Evolutionary conservation across 1,284 basidiomycete species (phyloP).

Genomic region (Omphalotus olearius): DNA sequence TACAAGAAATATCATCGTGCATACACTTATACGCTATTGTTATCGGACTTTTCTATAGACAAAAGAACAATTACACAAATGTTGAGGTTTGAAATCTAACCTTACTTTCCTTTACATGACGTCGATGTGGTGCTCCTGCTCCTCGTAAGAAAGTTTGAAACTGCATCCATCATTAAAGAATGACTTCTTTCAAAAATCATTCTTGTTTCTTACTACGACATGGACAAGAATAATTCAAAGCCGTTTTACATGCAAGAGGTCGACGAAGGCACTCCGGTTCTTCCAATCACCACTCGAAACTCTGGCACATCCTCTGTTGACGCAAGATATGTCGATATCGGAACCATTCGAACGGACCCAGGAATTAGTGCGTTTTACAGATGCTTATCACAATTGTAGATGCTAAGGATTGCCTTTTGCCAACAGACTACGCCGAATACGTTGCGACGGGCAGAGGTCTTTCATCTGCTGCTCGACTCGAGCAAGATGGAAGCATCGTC

Average conservation of each 20-base stretch:
- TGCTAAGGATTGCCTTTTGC: background rate
- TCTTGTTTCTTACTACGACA: no score
- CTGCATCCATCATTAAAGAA: no score
- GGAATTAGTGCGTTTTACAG: slow-evolving; percentile 20
- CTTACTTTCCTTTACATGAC: no score
- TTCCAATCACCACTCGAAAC: slow-evolving; percentile 17
- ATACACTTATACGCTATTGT: no score
- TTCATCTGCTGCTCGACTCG: slow-evolving; percentile 29
- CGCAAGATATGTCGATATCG: slow-evolving; percentile 21
- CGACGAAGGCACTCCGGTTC: slow-evolving; percentile 19
- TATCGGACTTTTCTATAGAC: no score
- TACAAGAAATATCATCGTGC: no score
- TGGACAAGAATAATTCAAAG: background rate
- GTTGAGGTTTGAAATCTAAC: no score
- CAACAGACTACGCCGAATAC: slow-evolving; percentile 25
- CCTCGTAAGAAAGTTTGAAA: no score
- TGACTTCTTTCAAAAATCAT: no score
- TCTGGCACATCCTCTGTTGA: slow-evolving; percentile 11
- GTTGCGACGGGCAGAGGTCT: slow-evolving; percentile 32
- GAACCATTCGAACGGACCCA: slow-evolving; percentile 25
- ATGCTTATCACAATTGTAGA: background rate
- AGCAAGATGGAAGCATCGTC: slow-evolving; percentile 35
- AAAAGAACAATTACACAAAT: no score
- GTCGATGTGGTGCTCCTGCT: no score
- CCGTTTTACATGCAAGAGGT: slow-evolving; percentile 27